Percentiles rank a stretch among this genome's conserved stretches.
Evolutionary conservation across 2,329 filamentous ascomycete genomes (phyloP).

Genomic region (Neonectria hederae): DNA sequence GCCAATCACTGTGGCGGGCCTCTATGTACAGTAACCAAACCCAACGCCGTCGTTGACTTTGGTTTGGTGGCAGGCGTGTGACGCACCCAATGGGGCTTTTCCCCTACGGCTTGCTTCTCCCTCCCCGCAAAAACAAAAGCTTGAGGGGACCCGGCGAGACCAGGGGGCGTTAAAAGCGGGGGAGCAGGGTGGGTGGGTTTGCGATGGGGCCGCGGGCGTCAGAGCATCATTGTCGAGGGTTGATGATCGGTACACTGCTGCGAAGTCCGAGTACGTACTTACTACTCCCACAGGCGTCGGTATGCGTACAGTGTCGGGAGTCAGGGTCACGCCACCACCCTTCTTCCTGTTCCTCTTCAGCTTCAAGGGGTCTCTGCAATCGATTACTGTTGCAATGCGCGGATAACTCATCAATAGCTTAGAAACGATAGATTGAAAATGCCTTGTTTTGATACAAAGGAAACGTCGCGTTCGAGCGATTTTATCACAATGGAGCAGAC

Average conservation of each 20-base stretch:
- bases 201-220: background rate
- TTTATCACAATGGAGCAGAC: too few relatives aligned
- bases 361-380: too few relatives aligned
- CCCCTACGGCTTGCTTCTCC: background rate
- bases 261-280: background rate
- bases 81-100: background rate
- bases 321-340: background rate
- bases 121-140: background rate
- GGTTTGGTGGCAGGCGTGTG: too few relatives aligned
- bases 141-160: background rate
- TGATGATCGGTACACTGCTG: background rate
- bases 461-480: too few relatives aligned
- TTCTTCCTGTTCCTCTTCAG: background rate
- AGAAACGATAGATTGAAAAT: too few relatives aligned
- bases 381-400: too few relatives aligned
- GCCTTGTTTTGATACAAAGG: too few relatives aligned
- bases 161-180: background rate
- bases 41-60: background rate
- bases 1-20: too few relatives aligned
- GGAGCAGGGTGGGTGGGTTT: background rate
- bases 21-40: too few relatives aligned
- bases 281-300: background rate
- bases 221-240: background rate
- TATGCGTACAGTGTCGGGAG: background rate
- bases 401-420: too few relatives aligned